Evolutionary conservation across 805 yeast genomes (phyloP).

Genomic region (Wickerhamiella shivajii): DNA sequence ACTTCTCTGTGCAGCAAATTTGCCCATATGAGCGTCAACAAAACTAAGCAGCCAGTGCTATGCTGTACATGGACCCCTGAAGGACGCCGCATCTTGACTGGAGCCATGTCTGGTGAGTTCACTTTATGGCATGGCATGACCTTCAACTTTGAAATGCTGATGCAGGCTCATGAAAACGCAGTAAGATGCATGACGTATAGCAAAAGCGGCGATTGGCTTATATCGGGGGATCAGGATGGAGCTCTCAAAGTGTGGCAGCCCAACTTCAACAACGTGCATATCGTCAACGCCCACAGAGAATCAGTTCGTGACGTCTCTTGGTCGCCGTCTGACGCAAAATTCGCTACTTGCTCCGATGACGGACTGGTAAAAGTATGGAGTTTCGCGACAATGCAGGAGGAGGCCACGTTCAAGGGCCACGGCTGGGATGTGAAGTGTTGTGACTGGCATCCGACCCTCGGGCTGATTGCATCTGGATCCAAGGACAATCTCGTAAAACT

Average conservation of each 20-base stretch:
- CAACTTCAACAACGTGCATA: conserved; percentile 86
- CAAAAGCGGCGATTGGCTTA: conserved; percentile 85
- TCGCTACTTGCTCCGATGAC: conserved; percentile 91
- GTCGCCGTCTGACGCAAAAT: conserved; percentile 79
- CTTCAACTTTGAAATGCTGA: conserved; percentile 88
- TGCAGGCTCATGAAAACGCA: conserved; percentile 96
- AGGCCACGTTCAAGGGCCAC: conserved; percentile 69
- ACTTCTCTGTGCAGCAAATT: conserved; percentile 65
- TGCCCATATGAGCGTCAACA: conserved; percentile 81
- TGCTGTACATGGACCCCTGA: conserved; percentile 95
- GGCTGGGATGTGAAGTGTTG: conserved; percentile 98
- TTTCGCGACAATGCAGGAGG: conserved; percentile 74
- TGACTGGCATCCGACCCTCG: conserved; percentile 90
- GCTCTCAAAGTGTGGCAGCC: conserved; percentile 93
- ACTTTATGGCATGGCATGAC: conserved; percentile 94
- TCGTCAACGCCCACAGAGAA: conserved; percentile 58
- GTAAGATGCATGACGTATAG: conserved; percentile 67
- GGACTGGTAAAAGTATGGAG: conserved; percentile 85
- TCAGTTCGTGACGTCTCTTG: conserved; percentile 78
- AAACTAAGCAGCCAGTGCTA: conserved; percentile 80
- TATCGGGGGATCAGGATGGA: conserved; percentile 91
- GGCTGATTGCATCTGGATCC: conserved; percentile 81
- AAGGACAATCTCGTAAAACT: conserved; percentile 85
- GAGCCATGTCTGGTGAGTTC: conserved; percentile 87
- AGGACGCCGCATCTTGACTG: conserved; percentile 79